phyloP scores from a whole-genome alignment of 441 rosid genomes.

The Biscutella auriculata region DNA sequence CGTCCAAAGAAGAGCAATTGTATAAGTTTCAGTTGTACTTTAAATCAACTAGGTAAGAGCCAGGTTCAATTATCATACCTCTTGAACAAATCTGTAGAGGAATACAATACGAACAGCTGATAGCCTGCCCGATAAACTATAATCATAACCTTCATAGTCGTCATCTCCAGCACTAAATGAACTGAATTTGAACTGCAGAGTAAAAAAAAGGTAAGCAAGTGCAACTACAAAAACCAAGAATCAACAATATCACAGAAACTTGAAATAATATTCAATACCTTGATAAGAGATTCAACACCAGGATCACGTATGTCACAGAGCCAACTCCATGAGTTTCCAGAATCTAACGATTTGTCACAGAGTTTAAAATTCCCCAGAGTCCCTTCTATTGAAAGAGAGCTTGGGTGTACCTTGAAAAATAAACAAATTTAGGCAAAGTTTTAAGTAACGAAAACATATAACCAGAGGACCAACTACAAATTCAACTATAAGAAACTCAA shows the following conservation, averaged over 20 bases:
- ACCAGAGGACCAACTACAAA: conserved; percentile 1
- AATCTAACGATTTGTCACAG: conserved; percentile 80
- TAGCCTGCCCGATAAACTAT: conserved; percentile 80
- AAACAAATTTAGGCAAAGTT: conserved; percentile 20
- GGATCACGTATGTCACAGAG: conserved; percentile 99
- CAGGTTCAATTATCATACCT: conserved; percentile 42
- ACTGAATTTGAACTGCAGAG: conserved; percentile 73
- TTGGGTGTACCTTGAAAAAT: conserved; percentile 67
- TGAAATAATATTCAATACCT: conserved; percentile 32
- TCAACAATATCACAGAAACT: conserved; percentile 1
- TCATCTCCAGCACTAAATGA: conserved; percentile 92
- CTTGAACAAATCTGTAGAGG: conserved; percentile 93
- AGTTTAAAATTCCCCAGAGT: conserved; percentile 95
- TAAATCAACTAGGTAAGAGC: conserved; percentile 2
- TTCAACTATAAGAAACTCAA: not conserved
- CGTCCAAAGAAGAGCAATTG: not conserved
- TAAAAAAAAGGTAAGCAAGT: conserved; percentile 15
- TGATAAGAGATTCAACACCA: conserved; percentile 89
- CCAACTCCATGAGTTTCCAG: conserved; percentile 81
- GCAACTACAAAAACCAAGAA: conserved; percentile 3
- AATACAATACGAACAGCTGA: conserved; percentile 95
- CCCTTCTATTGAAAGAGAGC: conserved; percentile 89
- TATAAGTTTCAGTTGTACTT: not conserved
- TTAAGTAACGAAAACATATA: not conserved
- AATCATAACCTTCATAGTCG: conserved; percentile 96